A percentile compares a stretch with the other conserved stretches of the same genome.
phyloP scores from a whole-genome alignment of 2,329 filamentous ascomycete genomes.

The Xylaria sp. region DNA sequence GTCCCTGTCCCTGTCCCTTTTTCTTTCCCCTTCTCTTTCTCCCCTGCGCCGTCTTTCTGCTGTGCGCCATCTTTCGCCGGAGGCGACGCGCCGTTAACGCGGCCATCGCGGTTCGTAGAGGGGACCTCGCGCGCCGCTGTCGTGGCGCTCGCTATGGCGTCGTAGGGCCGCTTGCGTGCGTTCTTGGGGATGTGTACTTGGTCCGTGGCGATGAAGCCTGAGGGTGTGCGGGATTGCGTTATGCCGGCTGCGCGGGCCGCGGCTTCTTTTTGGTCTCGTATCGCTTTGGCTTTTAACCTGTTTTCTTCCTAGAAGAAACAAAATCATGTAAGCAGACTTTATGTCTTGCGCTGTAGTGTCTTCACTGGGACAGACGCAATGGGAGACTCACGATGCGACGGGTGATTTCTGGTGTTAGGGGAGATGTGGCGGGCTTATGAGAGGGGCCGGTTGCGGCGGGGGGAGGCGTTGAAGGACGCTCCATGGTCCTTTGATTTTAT shows the following conservation, averaged over 20 bases:
- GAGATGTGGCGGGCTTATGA: constrained; percentile 52
- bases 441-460: constrained; percentile 45
- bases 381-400: constrained; percentile 63
- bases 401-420: constrained; percentile 65
- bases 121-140: constrained; percentile 50
- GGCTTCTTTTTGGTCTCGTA: constrained; percentile 78
- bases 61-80: constrained; percentile 40
- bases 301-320: constrained; percentile 76
- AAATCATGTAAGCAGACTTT: not conserved
- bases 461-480: constrained; percentile 60
- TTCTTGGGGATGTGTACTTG: constrained; percentile 68
- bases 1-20: constrained; percentile 37
- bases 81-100: constrained; percentile 54
- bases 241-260: constrained; percentile 61
- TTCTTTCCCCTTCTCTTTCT: constrained; percentile 38
- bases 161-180: constrained; percentile 75
- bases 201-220: constrained; percentile 77
- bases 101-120: constrained; percentile 76
- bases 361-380: not conserved
- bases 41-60: not conserved
- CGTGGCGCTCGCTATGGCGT: constrained; percentile 65
- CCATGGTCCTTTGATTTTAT: constrained; percentile 53
- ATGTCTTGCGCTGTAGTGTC: not conserved
- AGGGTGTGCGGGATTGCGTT: constrained; percentile 62
- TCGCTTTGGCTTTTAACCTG: constrained; percentile 87